Evolutionary conservation across 2,329 filamentous ascomycete genomes (phyloP).

Genomic region (Anthostomella pinea): DNA sequence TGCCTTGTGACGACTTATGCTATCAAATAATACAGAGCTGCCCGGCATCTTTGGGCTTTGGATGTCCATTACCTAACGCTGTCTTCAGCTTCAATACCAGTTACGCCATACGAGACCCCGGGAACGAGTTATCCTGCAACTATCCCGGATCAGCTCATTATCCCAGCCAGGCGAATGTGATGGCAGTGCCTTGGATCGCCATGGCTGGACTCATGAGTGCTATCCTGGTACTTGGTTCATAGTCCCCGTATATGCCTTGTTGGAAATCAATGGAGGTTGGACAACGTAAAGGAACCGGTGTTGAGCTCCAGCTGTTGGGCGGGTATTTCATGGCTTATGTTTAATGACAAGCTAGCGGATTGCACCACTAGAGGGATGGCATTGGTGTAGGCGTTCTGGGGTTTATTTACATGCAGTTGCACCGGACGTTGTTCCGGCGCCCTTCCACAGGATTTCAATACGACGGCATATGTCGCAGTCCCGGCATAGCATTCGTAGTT

Average conservation of each 20-base stretch:
- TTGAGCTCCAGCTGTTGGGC: conserved; percentile 14
- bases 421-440: too few relatives aligned
- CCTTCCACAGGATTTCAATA: not conserved
- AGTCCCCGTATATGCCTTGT: conserved; percentile 1
- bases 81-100: conserved; percentile 42
- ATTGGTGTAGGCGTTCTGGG: conserved; percentile 29
- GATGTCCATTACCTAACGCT: conserved; percentile 58
- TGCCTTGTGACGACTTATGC: conserved; percentile 86
- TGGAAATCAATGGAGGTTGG: conserved; percentile 5
- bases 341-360: conserved; percentile 15
- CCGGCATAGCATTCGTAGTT: too few relatives aligned
- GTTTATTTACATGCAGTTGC: conserved; percentile 5
- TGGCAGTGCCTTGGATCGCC: conserved; percentile 23
- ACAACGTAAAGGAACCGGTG: conserved; percentile 19
- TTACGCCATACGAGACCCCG: conserved; percentile 37
- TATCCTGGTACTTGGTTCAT: conserved; percentile 15
- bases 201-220: conserved; percentile 11
- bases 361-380: conserved; percentile 18
- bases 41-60: conserved; percentile 71
- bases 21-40: conserved; percentile 83
- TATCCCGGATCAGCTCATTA: conserved; percentile 59
- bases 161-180: conserved; percentile 35
- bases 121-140: conserved; percentile 49
- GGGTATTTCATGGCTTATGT: conserved; percentile 9
- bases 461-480: too few relatives aligned